Percentiles rank a stretch among this genome's conserved stretches.
phyloP scores from a whole-genome alignment of 202 grass and related monocot genomes.

The Musa balbisiana region DNA sequence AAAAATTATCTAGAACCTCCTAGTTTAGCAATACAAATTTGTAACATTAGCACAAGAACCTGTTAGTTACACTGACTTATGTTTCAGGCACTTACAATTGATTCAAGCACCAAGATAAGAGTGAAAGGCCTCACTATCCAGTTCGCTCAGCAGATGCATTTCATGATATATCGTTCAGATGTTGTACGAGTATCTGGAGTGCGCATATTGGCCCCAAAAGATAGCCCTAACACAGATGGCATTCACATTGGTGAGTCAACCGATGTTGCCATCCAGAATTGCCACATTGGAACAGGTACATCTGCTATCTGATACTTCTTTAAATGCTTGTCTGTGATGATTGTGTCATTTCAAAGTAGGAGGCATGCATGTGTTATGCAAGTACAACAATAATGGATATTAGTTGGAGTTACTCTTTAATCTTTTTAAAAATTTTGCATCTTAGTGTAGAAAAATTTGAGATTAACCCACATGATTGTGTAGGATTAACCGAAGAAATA shows the following conservation, averaged over 20 bases:
- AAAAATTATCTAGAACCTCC: background rate
- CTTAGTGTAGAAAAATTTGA: background rate
- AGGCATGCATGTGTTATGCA: background rate
- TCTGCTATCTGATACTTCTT: background rate
- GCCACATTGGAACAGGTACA: slow-evolving; percentile 68
- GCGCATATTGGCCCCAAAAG: slow-evolving; percentile 38
- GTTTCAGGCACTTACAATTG: slow-evolving; percentile 19
- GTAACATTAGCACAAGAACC: background rate
- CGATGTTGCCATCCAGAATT: slow-evolving; percentile 45
- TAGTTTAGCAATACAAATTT: background rate
- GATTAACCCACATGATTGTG: background rate
- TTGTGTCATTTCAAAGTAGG: background rate
- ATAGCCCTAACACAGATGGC: slow-evolving; percentile 96
- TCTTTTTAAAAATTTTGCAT: too few relatives aligned
- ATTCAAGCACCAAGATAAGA: slow-evolving; percentile 43
- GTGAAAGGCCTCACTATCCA: slow-evolving; percentile 47
- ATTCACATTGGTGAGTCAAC: slow-evolving; percentile 74
- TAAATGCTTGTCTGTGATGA: background rate
- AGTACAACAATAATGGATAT: too few relatives aligned
- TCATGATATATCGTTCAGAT: slow-evolving; percentile 46
- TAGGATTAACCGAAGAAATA: too few relatives aligned
- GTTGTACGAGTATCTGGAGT: slow-evolving; percentile 41
- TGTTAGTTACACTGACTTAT: background rate
- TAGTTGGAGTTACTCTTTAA: too few relatives aligned
- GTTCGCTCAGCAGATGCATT: slow-evolving; percentile 90